Conservation (phyloP, 2,329 filamentous ascomycete genomes). For the Lasiodiplodia theobromae region DNA sequence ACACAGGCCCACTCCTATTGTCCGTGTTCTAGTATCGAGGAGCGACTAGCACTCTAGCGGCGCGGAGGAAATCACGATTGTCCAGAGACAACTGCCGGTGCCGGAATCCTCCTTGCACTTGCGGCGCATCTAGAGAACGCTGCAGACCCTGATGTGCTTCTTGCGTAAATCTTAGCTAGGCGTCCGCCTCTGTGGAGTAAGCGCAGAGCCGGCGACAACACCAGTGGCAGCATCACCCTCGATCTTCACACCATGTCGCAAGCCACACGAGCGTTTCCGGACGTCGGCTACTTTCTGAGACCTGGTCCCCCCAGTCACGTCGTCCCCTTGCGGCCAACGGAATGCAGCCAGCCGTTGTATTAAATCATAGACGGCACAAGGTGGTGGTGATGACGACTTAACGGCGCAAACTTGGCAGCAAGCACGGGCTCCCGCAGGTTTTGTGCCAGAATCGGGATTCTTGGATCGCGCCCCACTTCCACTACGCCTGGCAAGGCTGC, state of each 20-base stretch:
- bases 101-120: neutral
- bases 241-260: slow-evolving; percentile 10
- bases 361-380: slow-evolving; percentile 22
- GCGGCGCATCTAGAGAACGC: neutral
- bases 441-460: slow-evolving; percentile 2
- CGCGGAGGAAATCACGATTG: neutral
- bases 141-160: neutral
- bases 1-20: slow-evolving; percentile 11
- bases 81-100: neutral
- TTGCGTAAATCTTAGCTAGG: neutral
- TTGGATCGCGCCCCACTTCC: slow-evolving; percentile 12
- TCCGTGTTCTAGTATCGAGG: neutral
- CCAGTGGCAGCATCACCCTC: neutral
- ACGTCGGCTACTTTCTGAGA: slow-evolving; percentile 1
- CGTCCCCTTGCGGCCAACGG: slow-evolving; percentile 10
- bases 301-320: neutral
- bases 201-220: neutral
- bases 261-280: slow-evolving; percentile 7
- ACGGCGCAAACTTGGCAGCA: slow-evolving; percentile 27
- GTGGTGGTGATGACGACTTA: slow-evolving; percentile 14
- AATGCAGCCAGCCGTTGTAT: slow-evolving; percentile 17
- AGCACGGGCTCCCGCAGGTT: slow-evolving; percentile 29
- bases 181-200: neutral
- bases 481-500: slow-evolving; percentile 12
- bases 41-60: slow-evolving; percentile 1